Evolutionary conservation across 345 rosid genomes (phyloP).

Genomic region (Diplotaxis tenuifolia): DNA sequence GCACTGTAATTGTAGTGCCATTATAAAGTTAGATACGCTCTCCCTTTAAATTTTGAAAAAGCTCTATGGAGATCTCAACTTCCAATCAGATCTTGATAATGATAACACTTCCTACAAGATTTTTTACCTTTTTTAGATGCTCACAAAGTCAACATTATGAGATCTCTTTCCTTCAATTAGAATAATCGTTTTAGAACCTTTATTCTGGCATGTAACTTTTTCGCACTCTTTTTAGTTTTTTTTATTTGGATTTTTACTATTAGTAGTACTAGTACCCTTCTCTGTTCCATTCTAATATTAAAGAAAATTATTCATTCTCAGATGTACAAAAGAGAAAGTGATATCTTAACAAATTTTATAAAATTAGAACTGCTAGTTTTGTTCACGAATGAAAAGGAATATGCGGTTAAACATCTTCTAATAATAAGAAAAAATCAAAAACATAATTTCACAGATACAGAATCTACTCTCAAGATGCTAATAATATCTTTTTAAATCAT

Average conservation of each 20-base stretch:
- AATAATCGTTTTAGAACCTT: neutral
- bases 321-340: neutral
- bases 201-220: neutral
- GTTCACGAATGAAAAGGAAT: neutral
- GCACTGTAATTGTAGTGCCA: no score
- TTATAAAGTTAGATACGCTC: neutral
- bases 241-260: neutral
- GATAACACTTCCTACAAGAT: neutral
- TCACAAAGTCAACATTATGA: neutral
- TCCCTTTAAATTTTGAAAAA: neutral
- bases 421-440: neutral
- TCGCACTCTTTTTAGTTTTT: neutral
- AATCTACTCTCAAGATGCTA: slow-evolving; percentile 1
- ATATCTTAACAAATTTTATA: neutral
- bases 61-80: neutral
- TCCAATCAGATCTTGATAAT: neutral
- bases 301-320: neutral
- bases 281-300: neutral
- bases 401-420: neutral
- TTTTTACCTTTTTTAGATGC: neutral
- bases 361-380: neutral
- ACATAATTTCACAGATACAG: neutral
- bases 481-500: neutral
- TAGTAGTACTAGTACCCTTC: neutral
- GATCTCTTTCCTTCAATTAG: neutral